Evolutionary conservation across 208 protist species (phyloP), one percentile per base, ranked within the genome.

Genomic region (Acanthamoeba triangularis): DNA sequence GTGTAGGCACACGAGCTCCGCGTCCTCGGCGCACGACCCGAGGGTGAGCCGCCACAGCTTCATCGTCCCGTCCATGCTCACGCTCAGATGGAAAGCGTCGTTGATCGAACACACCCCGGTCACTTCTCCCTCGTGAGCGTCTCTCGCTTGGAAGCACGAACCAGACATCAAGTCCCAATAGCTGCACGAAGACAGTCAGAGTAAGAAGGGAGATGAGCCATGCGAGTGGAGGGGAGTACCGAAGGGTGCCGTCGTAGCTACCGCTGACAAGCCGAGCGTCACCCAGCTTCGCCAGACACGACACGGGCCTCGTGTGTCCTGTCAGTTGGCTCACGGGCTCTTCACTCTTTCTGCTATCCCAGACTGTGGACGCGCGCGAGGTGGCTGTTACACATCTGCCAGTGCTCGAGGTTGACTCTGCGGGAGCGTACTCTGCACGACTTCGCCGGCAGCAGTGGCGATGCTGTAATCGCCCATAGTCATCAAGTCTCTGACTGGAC

Each of bases 31-130:
- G 69, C 69, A 23, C 35, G 69, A 11, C 8, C 0, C 33, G 8
- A 35, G n/a, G 18, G 28, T 23, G 18, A 30, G 25, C 8, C 25
- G 18, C 78, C 78, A 87, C 20, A 87, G 78, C 78, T 59, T 49
- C 78, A 87, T 59, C 30, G 78, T 59, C n/a, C 78, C 78, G n/a
- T 87, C 78, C 35, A 87, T 59, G 44, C 78, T 37, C 25, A 59
- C 78, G 78, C 78, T 87, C 49, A 59, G 18, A 2, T 37, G 23
- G 44, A 87, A 87, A 20, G 16, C 37, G 6, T 59, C 78, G 49
- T 54, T 35, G 49, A 59, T 59, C 18, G 41, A 10, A 33, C 78
- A 35, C 78, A 87, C 37, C 28, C 78, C 44, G 25, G 78, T 87
- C 4, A 87, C 28, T 41, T 87, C 49, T 16, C 41, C 41, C 6